Evolutionary conservation across 2,329 filamentous ascomycete species (phyloP).

Genomic region (Ophiostoma himal-ulmi): DNA sequence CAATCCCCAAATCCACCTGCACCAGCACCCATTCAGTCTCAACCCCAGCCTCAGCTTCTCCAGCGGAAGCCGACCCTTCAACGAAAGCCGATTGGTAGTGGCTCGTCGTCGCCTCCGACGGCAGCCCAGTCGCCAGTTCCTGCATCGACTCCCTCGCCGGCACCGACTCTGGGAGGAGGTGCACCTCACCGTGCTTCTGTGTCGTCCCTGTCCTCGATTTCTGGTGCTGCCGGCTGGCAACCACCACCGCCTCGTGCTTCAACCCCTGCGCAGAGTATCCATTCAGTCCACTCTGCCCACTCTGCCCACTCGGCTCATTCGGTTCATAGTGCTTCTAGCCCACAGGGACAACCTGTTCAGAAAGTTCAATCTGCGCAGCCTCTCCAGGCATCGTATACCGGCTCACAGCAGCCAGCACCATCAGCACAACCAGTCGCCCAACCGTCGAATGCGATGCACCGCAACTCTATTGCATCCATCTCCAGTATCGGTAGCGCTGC

Average conservation of each 20-base stretch:
- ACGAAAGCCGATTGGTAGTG: constrained; percentile 7
- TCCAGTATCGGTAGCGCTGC: neutral
- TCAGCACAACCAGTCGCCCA: constrained; percentile 21
- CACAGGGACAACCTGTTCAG: neutral
- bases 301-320: constrained; percentile 13
- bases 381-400: neutral
- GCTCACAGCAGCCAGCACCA: constrained; percentile 16
- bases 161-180: neutral
- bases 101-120: constrained; percentile 8
- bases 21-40: neutral
- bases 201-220: constrained; percentile 17
- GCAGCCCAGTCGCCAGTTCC: constrained; percentile 8
- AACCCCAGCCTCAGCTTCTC: constrained; percentile 13
- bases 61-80: constrained; percentile 20
- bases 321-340: neutral
- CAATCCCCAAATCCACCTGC: neutral
- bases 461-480: constrained; percentile 15
- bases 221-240: neutral
- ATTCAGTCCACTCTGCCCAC: constrained; percentile 16
- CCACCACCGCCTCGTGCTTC: neutral
- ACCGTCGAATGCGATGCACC: constrained; percentile 18
- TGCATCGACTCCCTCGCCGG: constrained; percentile 2
- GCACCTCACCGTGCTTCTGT: constrained; percentile 19
- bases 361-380: neutral
- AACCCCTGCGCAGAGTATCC: constrained; percentile 20